Evolutionary conservation across 495 filamentous ascomycete genomes (phyloP).

Genomic region (Tuber brumale): DNA sequence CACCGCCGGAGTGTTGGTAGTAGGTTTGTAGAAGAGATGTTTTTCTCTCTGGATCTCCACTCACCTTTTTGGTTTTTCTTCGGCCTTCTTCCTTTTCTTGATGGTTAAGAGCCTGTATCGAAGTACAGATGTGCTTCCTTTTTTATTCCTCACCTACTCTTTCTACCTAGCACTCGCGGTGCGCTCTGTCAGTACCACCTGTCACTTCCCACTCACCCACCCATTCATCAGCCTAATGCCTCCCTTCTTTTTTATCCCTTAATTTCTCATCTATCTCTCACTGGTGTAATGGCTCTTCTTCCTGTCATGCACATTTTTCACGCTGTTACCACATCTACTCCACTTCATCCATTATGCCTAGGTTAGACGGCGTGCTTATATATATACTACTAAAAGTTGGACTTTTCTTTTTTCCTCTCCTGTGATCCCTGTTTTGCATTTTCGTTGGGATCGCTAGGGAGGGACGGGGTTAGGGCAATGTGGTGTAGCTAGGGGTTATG

Average conservation of each 20-base stretch:
- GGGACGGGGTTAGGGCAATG: too few relatives aligned
- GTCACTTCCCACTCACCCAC: not conserved
- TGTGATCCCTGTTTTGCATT: too few relatives aligned
- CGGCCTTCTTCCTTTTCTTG: not conserved
- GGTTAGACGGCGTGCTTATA: too few relatives aligned
- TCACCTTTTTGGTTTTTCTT: not conserved
- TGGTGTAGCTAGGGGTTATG: too few relatives aligned
- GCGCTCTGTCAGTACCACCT: not conserved
- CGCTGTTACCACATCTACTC: too few relatives aligned
- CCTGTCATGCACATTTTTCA: too few relatives aligned
- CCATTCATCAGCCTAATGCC: not conserved
- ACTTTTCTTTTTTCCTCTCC: too few relatives aligned
- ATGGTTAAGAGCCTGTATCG: not conserved
- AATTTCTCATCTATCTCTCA: too few relatives aligned
- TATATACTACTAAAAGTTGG: too few relatives aligned
- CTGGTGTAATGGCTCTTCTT: too few relatives aligned
- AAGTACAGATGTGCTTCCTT: not conserved
- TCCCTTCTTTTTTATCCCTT: not conserved
- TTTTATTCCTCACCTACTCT: not conserved
- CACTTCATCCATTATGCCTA: too few relatives aligned
- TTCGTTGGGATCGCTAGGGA: too few relatives aligned
- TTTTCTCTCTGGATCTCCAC: not conserved
- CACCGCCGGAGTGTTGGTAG: slow-evolving; percentile 32
- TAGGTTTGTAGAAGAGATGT: not conserved
- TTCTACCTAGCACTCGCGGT: not conserved